Base-by-base conservation (phyloP, 2,329 filamentous ascomycete genomes). In the Alternaria incomplexa region DNA sequence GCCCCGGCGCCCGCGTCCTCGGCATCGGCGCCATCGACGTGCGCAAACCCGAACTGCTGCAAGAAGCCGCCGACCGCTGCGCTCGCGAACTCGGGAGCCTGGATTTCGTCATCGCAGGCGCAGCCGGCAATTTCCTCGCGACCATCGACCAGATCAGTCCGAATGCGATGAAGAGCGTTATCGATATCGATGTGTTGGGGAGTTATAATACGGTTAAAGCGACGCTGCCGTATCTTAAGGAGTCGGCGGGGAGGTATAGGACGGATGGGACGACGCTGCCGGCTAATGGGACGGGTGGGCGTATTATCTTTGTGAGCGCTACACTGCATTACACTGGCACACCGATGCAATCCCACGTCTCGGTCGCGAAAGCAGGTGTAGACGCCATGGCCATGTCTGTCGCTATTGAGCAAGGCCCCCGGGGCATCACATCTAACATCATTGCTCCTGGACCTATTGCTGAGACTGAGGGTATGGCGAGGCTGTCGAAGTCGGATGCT, bases 191-290 rank as follows among this genome's bases (percentile, higher is more conserved):
- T 78, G 91, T 97, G 3, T 81, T 98, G 36, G 96, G 96, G 30
- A 96, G 92, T 15, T 99, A 92, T 83, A 97, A 98, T 83, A 97
- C 93, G 3, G 86, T 97, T 75, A 98, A 98, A 82, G 93, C 95
- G 4, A 96, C 93, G 1, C 83, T 97, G 32, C 93, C 93, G 0
- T 87, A 97, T 73, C 87, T 99, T 4, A 81, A 93, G 12, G 85
- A 88, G 71, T 96, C 93, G n/a, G 90, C 91, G 1, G 81, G 82
- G 32, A 87, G 87, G 72, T 83, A 90, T 72, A 86, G 82, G 65
- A 85, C 86, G 17, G 88, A 91, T 68, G 85, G 87, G 2, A 87
- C 87, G 28, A 82, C 83, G 5, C 77, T 60, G 46, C 77, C 77
- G 6, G 48, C 70, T 3, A 74, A 82, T 25, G 85, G 86, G 2